Percentiles rank a stretch among this genome's conserved stretches.
Evolutionary conservation across 306 rosid species (phyloP).

Genomic region (Calophaca sinica): DNA sequence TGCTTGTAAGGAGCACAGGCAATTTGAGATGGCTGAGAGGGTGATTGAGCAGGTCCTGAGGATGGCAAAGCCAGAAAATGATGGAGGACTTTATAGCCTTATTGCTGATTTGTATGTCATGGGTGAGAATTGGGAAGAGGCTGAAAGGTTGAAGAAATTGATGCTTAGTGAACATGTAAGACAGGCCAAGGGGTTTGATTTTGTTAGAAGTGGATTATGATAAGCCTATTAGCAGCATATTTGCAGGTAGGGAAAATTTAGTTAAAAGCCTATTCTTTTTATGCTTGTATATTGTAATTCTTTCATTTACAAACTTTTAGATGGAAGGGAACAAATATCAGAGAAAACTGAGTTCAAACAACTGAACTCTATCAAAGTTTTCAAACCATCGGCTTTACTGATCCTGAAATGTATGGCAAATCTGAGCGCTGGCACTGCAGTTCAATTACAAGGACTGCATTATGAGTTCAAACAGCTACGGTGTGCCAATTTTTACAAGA

Average conservation of each 20-base stretch:
- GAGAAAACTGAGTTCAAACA: constrained; percentile 19
- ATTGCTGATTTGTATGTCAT: constrained; percentile 65
- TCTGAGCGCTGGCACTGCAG: constrained; percentile 3
- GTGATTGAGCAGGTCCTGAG: constrained; percentile 56
- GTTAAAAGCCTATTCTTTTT: constrained; percentile 14
- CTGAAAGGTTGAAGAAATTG: constrained; percentile 60
- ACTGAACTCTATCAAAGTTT: constrained; percentile 12
- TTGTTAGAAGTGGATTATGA: constrained; percentile 32
- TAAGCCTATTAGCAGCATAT: constrained; percentile 20
- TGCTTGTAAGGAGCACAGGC: constrained; percentile 67
- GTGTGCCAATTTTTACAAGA: constrained; percentile 21
- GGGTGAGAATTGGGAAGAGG: constrained; percentile 65
- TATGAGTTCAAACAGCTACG: constrained; percentile 3
- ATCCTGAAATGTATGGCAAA: background rate
- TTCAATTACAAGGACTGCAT: constrained; percentile 2
- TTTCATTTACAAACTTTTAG: constrained; percentile 29
- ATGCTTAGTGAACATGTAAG: constrained; percentile 52
- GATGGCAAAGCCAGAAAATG: constrained; percentile 54
- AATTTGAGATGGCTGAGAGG: constrained; percentile 66
- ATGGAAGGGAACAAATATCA: constrained; percentile 17
- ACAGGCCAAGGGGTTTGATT: constrained; percentile 57
- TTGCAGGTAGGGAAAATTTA: constrained; percentile 11
- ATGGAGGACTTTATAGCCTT: constrained; percentile 61
- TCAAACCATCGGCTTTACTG: background rate
- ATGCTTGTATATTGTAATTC: constrained; percentile 33